A percentile compares a stretch with the other conserved stretches of the same genome.
These are phyloP conservation scores for Limnanthes douglasii DNA, from an alignment of 345 rosid species.

Conservation along the genomic window DNA sequence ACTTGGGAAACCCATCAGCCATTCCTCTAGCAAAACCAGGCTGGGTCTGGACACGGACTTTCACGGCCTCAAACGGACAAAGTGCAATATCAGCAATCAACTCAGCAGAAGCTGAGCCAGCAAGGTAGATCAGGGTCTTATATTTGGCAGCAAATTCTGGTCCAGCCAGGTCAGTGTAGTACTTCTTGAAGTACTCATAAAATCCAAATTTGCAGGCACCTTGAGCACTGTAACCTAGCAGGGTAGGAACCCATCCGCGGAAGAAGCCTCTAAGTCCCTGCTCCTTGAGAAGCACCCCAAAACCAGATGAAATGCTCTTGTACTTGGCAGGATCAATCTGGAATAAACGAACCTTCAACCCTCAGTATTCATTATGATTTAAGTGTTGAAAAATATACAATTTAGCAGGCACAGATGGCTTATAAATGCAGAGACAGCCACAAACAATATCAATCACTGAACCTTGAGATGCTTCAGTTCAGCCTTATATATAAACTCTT, in stretches of 20 bases:
- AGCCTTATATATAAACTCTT: too few species aligned
- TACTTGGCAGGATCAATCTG: slow-evolving; percentile 95
- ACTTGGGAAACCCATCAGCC: slow-evolving; percentile 91
- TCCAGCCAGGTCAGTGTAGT: slow-evolving; percentile 86
- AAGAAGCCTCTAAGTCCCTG: slow-evolving; percentile 89
- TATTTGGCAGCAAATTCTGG: slow-evolving; percentile 73
- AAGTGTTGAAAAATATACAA: too few species aligned
- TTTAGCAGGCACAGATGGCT: too few species aligned
- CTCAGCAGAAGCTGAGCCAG: slow-evolving; percentile 99
- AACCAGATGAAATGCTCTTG: slow-evolving; percentile 89
- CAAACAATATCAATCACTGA: too few species aligned
- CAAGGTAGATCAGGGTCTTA: slow-evolving; percentile 94
- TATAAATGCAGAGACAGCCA: too few species aligned
- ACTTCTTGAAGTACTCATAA: slow-evolving; percentile 93
- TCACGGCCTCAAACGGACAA: slow-evolving; percentile 97
- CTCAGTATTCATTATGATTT: too few species aligned
- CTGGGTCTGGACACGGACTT: slow-evolving; percentile 98
- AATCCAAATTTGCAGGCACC: slow-evolving; percentile 99
- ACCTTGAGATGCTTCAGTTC: too few species aligned
- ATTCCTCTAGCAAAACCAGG: slow-evolving; percentile 97
- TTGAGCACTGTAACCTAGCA: slow-evolving; percentile 96
- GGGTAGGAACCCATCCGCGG: slow-evolving; percentile 97
- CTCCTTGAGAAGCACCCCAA: slow-evolving; percentile 77
- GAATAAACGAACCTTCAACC: too few species aligned
- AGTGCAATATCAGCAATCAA: slow-evolving; percentile 84